A percentile compares a stretch with the other conserved stretches of the same genome.
Conservation (phyloP, 2,329 filamentous ascomycete genomes). For the Trichoderma atroviride region DNA sequence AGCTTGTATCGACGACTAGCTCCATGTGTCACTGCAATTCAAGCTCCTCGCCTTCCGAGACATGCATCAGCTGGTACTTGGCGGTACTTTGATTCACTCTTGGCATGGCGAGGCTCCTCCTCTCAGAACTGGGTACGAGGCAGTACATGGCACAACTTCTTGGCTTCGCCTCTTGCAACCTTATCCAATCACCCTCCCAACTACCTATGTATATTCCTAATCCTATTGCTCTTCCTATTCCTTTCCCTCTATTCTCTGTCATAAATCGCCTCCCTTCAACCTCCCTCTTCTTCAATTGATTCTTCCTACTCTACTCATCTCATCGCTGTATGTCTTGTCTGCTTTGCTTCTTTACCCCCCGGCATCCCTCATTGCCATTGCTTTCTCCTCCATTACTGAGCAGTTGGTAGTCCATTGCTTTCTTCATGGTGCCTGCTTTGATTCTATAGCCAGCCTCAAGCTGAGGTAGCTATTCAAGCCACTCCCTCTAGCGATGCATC, state of each 20-base stretch:
- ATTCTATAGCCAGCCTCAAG: neutral
- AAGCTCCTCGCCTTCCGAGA: slow-evolving; percentile 20
- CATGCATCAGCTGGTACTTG: slow-evolving; percentile 20
- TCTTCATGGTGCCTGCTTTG: neutral
- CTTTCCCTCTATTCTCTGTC: neutral
- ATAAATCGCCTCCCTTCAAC: neutral
- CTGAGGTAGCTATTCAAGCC: neutral
- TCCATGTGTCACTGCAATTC: neutral
- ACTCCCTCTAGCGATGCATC: neutral
- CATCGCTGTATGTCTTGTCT: neutral
- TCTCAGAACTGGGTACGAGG: neutral
- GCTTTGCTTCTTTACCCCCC: neutral
- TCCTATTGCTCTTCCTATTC: neutral
- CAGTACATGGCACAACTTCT: neutral
- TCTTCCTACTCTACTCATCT: neutral
- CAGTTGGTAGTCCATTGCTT: neutral
- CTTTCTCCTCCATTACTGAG: neutral
- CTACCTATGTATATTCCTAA: neutral
- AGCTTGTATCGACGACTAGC: neutral
- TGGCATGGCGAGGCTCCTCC: neutral
- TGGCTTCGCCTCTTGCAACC: neutral
- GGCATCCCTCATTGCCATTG: neutral
- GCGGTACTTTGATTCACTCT: slow-evolving; percentile 9
- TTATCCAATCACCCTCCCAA: neutral
- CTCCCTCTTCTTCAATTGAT: neutral